Evolutionary conservation across 2,329 filamentous ascomycete genomes (phyloP), one percentile per base, ranked within the genome.

Genomic region (Leptodontidium sp.): DNA sequence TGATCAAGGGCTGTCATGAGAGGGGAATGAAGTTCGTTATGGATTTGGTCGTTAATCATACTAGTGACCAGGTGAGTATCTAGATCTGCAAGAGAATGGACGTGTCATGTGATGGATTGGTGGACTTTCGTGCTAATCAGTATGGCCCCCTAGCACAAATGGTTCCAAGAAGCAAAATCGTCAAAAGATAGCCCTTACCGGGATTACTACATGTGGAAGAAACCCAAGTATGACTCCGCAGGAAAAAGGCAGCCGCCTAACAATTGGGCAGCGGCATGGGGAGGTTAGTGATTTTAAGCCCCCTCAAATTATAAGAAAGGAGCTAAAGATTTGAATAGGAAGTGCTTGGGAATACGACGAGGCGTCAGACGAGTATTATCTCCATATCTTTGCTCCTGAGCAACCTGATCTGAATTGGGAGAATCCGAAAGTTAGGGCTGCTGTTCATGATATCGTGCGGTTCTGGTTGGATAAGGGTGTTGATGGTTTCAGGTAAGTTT

Each of bases 381-480:
- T 88, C 1, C 84, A 86, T 71, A 82, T 94, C 1, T 94, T 92
- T 76, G 86, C 87, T 0, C 83, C 86, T 0, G 87, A 90, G 59
- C 92, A 94, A 76, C 92, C 92, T 0, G 92, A 94, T 72, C 82
- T 94, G 21, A 94, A 94, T 76, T 94, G 91, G 91, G 90, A 93
- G 66, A 90, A 90, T 61, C 83, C 84, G 0, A 85, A 86, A 1
- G 88, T 91, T 8, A 86, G 90, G 7, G 82, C 88, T 63, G 91
- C 88, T 0, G 89, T 93, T 1, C 90, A 93, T 74, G 83, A 89
- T 6, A 87, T 90, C 5, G 90, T 93, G 85, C 82, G 84, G 0
- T 94, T 93, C 77, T 94, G 92, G 92, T 84, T 94, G 0, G 84
- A 93, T 65, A 86, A 87, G 6, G 87, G 82, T 52, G 84, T 86